Conservation (phyloP, 768 basidiomycete genomes). For the Pisolithus marmoratus region DNA sequence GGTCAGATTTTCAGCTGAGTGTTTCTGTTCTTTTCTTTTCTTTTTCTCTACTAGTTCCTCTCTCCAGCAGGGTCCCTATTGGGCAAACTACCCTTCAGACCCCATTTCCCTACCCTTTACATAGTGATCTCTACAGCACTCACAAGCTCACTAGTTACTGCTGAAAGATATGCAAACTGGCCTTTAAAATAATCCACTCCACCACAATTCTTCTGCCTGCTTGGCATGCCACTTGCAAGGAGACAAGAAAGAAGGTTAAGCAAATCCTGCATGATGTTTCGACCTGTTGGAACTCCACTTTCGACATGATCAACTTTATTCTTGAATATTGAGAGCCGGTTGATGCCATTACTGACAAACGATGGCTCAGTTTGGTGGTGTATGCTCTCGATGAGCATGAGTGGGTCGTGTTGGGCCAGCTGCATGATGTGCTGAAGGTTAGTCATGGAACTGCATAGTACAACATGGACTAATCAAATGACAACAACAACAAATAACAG, state of each 20-base stretch:
- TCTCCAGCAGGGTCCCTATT: too few species aligned
- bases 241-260: constrained; percentile 1
- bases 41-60: too few species aligned
- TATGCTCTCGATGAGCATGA: not conserved
- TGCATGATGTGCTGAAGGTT: not conserved
- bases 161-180: constrained; percentile 12
- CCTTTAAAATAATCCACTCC: constrained; percentile 15
- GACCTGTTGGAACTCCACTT: not conserved
- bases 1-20: too few species aligned
- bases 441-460: not conserved
- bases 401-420: not conserved
- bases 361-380: not conserved
- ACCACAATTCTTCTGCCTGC: constrained; percentile 18
- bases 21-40: too few species aligned
- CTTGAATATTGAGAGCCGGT: not conserved
- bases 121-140: not conserved
- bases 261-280: not conserved
- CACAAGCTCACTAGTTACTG: constrained; percentile 6
- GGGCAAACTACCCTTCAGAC: too few species aligned
- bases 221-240: constrained; percentile 11
- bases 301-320: not conserved
- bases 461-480: not conserved
- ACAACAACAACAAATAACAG: not conserved
- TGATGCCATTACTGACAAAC: not conserved
- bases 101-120: too few species aligned